These are phyloP conservation scores for Breynia disticha DNA, from an alignment of 441 rosid genomes.

Conservation along the genomic window DNA sequence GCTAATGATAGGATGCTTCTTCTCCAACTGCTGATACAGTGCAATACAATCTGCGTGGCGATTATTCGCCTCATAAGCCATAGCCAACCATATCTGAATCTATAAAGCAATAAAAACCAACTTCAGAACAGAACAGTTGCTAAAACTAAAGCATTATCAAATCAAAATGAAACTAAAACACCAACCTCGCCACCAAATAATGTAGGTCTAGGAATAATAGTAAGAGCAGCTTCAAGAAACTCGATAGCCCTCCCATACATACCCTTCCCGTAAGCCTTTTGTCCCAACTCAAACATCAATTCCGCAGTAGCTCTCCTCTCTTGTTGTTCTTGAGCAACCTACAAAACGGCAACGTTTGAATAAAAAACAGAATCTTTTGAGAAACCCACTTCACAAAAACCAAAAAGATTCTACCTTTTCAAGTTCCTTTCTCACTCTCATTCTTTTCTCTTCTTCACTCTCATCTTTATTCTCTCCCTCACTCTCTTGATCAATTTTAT, in stretches of 20 bases:
- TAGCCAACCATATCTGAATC: slow-evolving; percentile 97
- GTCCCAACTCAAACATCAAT: slow-evolving; percentile 90
- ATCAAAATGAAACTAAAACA: slow-evolving; percentile 11
- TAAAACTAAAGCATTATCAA: background rate
- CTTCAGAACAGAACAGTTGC: background rate
- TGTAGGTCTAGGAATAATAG: slow-evolving; percentile 73
- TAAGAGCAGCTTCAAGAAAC: slow-evolving; percentile 89
- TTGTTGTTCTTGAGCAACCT: slow-evolving; percentile 91
- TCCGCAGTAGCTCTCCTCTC: slow-evolving; percentile 84
- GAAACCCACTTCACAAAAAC: background rate
- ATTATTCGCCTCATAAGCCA: slow-evolving; percentile 95
- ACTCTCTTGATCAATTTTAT: slow-evolving; percentile 34
- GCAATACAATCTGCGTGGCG: slow-evolving; percentile 82
- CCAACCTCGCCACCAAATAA: slow-evolving; percentile 96
- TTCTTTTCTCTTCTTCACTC: slow-evolving; percentile 75
- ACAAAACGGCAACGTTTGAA: slow-evolving; percentile 6
- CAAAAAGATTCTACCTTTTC: slow-evolving; percentile 40
- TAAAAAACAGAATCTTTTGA: background rate
- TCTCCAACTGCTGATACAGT: slow-evolving; percentile 79
- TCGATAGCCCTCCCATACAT: slow-evolving; percentile 81
- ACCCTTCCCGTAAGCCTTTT: slow-evolving; percentile 83
- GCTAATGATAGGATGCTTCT: slow-evolving; percentile 59
- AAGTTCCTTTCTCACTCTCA: slow-evolving; percentile 77
- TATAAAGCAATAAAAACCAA: slow-evolving; percentile 19
- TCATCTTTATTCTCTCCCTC: slow-evolving; percentile 36